phyloP scores from a whole-genome alignment of 2,329 filamentous ascomycete species.

The Geoglossum cookeanum region DNA sequence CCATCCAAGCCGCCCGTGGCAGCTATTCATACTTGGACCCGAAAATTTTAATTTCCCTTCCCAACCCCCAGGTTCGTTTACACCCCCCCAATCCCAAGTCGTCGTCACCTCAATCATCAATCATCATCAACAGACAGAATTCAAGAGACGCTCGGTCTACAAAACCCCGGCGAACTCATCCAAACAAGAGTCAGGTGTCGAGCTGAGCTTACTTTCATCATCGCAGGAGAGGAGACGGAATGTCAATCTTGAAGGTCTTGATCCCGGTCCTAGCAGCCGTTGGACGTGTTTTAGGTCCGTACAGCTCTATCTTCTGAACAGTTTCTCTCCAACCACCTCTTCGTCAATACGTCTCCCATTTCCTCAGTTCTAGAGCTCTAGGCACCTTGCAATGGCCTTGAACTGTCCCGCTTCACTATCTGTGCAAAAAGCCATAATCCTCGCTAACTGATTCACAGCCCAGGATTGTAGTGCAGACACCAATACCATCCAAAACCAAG shows the following conservation, averaged over 20 bases:
- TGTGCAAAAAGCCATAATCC: background rate
- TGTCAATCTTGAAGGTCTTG: background rate
- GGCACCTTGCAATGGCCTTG: background rate
- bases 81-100: background rate
- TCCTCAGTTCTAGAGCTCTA: background rate
- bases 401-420: background rate
- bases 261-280: constrained; percentile 1
- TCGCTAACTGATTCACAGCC: constrained; percentile 4
- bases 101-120: background rate
- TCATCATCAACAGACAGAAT: background rate
- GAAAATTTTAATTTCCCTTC: background rate
- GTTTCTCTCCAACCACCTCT: background rate
- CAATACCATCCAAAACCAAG: constrained; percentile 38
- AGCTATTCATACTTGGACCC: background rate
- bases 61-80: background rate
- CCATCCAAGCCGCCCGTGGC: background rate
- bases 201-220: background rate
- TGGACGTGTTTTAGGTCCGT: background rate
- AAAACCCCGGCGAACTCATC: background rate
- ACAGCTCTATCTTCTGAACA: background rate
- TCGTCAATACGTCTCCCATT: background rate
- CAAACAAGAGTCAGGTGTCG: background rate
- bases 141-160: background rate
- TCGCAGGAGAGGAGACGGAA: background rate
- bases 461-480: constrained; percentile 22